Evolutionary conservation across 1,284 basidiomycete species (phyloP), one percentile per base, ranked within the genome.

Genomic region (Coniferiporia sulphurascens): DNA sequence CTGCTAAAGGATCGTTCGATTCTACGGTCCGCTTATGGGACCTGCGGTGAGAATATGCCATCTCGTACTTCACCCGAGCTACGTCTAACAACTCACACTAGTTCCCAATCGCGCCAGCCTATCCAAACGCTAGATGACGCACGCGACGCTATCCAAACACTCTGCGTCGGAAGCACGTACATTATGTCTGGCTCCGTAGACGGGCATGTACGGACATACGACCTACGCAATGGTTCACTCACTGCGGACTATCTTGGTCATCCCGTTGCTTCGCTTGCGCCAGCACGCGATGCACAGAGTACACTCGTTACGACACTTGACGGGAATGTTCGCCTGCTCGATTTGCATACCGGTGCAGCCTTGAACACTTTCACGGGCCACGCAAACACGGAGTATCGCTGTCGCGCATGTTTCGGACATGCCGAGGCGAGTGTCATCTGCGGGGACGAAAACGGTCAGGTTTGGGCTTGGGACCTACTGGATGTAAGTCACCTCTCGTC

Each of bases 81-180:
- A 61, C 17, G 12, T 22, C 22, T 48, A 8, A 41, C 49, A 45
- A 52, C n/a, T 52, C 1, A 15, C 35, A 17, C 59, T 63, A 93
- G 95, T 54, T 82, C 93, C 2, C 87, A 89, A 66, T 80, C 83
- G 35, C 85, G 93, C 35, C 79, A 86, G 52, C 85, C 96, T 0
- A 92, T 99, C n/a, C 95, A 98, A 74, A 80, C 87, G 13, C 78
- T 98, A 3, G 89, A 95, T 58, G 95, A 98, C 64, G 91, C 95
- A 0, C 85, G 84, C 19, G 95, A 98, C 67, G 87, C 92, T 0
- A 87, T 99, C 52, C 94, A 95, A 64, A 83, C 88, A 8, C 72
- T 99, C 61, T 72, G 87, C 75, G 73, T 91, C 64, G 77, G 81
- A 27, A 69, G 80, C 43, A 81, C 83, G 15, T 83, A 80, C 59